These are phyloP conservation scores for Penicillium cataractarum DNA, from an alignment of 495 filamentous ascomycete species.

Conservation along the genomic window DNA sequence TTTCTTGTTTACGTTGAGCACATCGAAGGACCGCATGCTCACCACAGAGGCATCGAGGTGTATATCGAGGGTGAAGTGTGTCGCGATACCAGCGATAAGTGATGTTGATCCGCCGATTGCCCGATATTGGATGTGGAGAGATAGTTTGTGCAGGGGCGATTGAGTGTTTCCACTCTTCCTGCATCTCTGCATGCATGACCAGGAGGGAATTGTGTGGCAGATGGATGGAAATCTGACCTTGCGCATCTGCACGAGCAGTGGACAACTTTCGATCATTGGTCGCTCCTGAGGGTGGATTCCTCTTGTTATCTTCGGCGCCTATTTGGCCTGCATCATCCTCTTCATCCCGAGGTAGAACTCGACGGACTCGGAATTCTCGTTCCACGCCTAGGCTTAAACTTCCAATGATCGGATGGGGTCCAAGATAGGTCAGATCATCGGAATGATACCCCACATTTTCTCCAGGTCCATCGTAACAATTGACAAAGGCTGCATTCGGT, in stretches of 20 bases:
- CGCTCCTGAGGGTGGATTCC: not conserved
- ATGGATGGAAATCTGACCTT: constrained; percentile 88
- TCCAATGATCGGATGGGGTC: constrained; percentile 84
- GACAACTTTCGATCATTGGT: constrained; percentile 19
- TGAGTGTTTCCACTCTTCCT: constrained; percentile 61
- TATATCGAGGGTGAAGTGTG: constrained; percentile 69
- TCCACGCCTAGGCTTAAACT: constrained; percentile 87
- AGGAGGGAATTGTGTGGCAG: constrained; percentile 92
- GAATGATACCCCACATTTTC: constrained; percentile 90
- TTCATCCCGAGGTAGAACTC: constrained; percentile 64
- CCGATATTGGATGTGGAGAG: constrained; percentile 79
- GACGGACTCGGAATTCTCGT: constrained; percentile 85
- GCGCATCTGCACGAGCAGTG: constrained; percentile 54
- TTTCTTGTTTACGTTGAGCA: constrained; percentile 75
- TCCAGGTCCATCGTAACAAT: constrained; percentile 80
- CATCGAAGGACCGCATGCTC: constrained; percentile 75
- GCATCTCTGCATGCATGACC: constrained; percentile 89
- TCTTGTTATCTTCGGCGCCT: constrained; percentile 9
- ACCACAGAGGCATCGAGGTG: constrained; percentile 64
- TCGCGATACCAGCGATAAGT: constrained; percentile 88
- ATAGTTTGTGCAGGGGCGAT: constrained; percentile 74
- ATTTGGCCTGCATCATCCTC: constrained; percentile 27
- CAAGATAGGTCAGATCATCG: constrained; percentile 91
- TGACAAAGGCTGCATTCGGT: constrained; percentile 90
- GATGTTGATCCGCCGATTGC: constrained; percentile 83